Percentiles rank a stretch among this genome's conserved stretches.
phyloP scores from a whole-genome alignment of 1,284 basidiomycete species.

The Phylloporus sp. region DNA sequence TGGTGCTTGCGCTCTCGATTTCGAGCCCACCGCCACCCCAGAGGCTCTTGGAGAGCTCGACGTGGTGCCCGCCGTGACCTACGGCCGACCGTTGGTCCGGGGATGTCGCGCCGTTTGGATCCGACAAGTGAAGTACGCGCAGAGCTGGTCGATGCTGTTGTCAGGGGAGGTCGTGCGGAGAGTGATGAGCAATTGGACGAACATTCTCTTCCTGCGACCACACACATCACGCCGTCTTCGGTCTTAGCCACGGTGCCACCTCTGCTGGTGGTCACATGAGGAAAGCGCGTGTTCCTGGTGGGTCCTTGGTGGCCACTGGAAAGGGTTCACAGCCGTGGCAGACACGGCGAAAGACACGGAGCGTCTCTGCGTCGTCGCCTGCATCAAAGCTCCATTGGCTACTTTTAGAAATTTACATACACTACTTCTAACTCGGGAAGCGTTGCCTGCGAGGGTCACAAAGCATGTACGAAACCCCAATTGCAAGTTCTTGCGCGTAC shows the following conservation, averaged over 20 bases:
- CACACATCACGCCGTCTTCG: constrained; percentile 67
- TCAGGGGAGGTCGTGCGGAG: constrained; percentile 14
- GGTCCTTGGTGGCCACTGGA: constrained; percentile 45
- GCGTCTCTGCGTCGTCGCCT: too few species aligned
- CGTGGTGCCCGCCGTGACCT: constrained; percentile 60
- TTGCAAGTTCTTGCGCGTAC: too few species aligned
- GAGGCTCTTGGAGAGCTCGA: constrained; percentile 71
- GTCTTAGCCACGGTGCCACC: constrained; percentile 69
- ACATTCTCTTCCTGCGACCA: constrained; percentile 78
- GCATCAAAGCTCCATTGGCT: too few species aligned
- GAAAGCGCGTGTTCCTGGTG: constrained; percentile 56
- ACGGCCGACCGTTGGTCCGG: constrained; percentile 55
- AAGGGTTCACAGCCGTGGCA: constrained; percentile 9
- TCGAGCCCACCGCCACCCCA: constrained; percentile 79
- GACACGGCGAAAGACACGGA: constrained; percentile 29
- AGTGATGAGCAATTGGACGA: constrained; percentile 31
- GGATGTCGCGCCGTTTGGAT: constrained; percentile 44
- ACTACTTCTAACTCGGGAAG: too few species aligned
- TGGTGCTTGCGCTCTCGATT: constrained; percentile 75
- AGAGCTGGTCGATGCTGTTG: constrained; percentile 50
- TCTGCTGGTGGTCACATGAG: constrained; percentile 57
- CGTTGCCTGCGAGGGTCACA: too few species aligned
- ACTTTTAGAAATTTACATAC: too few species aligned
- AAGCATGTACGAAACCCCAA: too few species aligned
- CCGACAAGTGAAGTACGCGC: constrained; percentile 62